Evolutionary conservation across 345 rosid genomes (phyloP), one percentile per base, ranked within the genome.

Genomic region (Salix arbutifolia): DNA sequence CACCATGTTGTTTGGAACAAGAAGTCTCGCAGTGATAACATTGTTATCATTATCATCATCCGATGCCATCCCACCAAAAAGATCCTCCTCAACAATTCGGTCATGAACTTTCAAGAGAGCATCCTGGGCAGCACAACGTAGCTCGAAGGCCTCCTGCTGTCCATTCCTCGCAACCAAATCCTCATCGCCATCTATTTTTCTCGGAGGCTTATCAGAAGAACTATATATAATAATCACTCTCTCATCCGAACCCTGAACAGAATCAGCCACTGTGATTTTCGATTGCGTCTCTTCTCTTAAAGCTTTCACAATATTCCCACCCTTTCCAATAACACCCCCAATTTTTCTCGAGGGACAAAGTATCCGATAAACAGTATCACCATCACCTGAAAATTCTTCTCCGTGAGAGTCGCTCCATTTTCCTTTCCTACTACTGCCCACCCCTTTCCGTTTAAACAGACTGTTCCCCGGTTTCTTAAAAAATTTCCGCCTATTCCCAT

Each of bases 301-400:
- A 18, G 85, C 77, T 81, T 87, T 87, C 61, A 89, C 67, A 42
- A 85, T 85, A 72, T 77, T 78, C 9, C 94, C 91, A 67, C 86
- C 92, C 80, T 84, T 90, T 67, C 92, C 91, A 64, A 90, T 86
- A 65, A 89, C 86, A 77, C 90, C 80, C 35, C 91, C 92, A 23
- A 87, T 90, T 82, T 89, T 89, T 75, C 79, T 84, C 1, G 84
- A 82, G 35, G 92, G 94, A 62, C 91, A 90, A 38, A 90, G 88
- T 78, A 83, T 76, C 31, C 90, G 81, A 77, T 85, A 87, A 62
- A 89, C 84, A 71, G 92, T 89, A 65, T 85, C 94, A 78, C 70
- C 80, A 65, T 88, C 78, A 56, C 81, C 80, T 0, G 78, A 76
- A 40, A 77, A 70, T 58, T 84, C 85, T 53, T 82, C 85, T 46